Base-by-base conservation (phyloP, 306 rosid species). In the Psophocarpus tetragonolobus region DNA sequence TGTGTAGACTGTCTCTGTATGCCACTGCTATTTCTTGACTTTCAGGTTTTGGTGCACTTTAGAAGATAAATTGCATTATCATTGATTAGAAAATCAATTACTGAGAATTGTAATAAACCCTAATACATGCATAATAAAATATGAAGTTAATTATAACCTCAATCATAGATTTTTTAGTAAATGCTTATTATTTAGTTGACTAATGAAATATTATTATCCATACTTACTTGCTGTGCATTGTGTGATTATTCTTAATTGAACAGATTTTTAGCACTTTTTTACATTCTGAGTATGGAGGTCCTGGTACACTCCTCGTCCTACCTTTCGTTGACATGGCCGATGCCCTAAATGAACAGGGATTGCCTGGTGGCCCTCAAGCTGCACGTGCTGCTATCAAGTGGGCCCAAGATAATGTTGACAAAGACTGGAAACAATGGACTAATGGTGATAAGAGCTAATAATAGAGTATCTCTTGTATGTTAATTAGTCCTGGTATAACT, bases 301-400 rank as follows among this genome's bases (percentile, higher is more conserved):
- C 97, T 6, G 98, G 97, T 71, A 95, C 97, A 11, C 92, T 95
- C 53, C 53, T 92, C 84, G 97, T 90, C 20, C 6, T 78, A 64
- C 97, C 97, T 30, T 95, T 95, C 80, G 82, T 88, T 4, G 97
- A 92, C 73, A 92, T 95, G 97, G 91, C 93, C 14, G 96, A 92
- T 82, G 58, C 89, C 12, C 26, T 91, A 27, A 84, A 82, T 15
- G 92, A 87, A 62, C 86, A 78, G 2, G 97, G 92, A 38, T 81
- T 95, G 53, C 97, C 97, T 1, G 99, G 99, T 76, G 99, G 93
- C 24, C 77, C 97, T 6, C 89, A 89, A 74, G 99, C 97, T 15
- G 99, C 97, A 3, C 91, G 92, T 15, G 86, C 83, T 17, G 97
- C 97, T 5, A 64, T 92, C 84, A 92, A 88, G 45, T 92, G 97